Evolutionary conservation across 345 rosid species (phyloP), one percentile per base, ranked within the genome.

Genomic region (Trapa incisa): DNA sequence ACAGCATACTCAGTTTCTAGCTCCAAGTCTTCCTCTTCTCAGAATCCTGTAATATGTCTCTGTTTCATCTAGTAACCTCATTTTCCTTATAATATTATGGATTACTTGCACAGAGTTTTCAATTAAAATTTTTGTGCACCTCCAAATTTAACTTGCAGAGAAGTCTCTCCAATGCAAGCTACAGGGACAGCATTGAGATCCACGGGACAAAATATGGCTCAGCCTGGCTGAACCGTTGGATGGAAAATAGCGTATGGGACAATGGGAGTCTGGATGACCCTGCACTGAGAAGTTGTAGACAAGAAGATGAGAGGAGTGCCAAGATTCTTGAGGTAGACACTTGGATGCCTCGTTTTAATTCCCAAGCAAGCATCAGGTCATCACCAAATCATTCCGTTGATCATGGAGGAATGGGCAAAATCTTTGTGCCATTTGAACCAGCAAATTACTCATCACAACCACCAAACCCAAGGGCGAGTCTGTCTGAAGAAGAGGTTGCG

Each of bases 281-380:
- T 68, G 60, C 73, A 32, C 29, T 22, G 29, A 54, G 37, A 45
- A 73, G 74, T 77, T 75, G 48, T 29, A 65, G 76, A 69, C 67
- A 65, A 13, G 93, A 86, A 65, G 87, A 81, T 37, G 88, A 81
- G 71, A 81, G 75, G 75, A 76, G 78, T 53, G 92, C 87, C 82
- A 95, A 95, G 83, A 87, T 95, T 61, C 83, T 95, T 8, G 96
- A 91, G 76, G 93, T 95, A 2, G 99, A 91, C 71, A 94, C 99
- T 37, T 94, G 99, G 99, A 91, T 82, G 82, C 96, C 96, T 58
- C 86, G 66, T 71, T 77, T 76, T 66, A 73, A 74, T 68, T 72
- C 80, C 68, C 84, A 65, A 32, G 71, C 64, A 41, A 67, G 52
- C 61, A 70, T 71, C 56, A 66, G 69, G 22, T 37, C 65, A 36